Percentiles rank a stretch among this genome's conserved stretches.
phyloP scores from a whole-genome alignment of 768 basidiomycete genomes.

The Austroboletus eburneus region DNA sequence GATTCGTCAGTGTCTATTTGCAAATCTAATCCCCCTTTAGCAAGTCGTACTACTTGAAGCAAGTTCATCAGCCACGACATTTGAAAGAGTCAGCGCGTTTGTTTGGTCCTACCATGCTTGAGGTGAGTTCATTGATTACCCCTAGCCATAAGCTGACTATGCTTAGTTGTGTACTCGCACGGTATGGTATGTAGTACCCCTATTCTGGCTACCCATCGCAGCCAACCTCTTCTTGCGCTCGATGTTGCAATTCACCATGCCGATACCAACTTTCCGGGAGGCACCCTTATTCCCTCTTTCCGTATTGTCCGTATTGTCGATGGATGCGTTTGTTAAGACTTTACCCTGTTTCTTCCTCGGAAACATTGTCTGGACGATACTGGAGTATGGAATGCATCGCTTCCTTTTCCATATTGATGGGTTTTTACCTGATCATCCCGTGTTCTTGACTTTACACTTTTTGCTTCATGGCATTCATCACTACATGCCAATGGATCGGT shows the following conservation, averaged over 20 bases:
- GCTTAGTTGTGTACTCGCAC: constrained; percentile 75
- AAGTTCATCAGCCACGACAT: constrained; percentile 96
- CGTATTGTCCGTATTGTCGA: constrained; percentile 45
- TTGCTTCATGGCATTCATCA: constrained; percentile 94
- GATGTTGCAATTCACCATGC: constrained; percentile 72
- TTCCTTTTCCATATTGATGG: constrained; percentile 97
- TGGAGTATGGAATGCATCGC: constrained; percentile 91
- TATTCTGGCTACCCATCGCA: constrained; percentile 88
- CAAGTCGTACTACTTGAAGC: constrained; percentile 93
- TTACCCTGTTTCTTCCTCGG: constrained; percentile 74
- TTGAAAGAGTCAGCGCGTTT: constrained; percentile 78
- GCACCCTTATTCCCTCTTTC: constrained; percentile 54
- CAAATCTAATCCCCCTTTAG: constrained; percentile 33
- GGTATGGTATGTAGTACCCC: constrained; percentile 90
- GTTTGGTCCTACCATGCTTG: constrained; percentile 78
- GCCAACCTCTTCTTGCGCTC: constrained; percentile 77
- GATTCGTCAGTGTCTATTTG: not conserved
- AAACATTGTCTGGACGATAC: constrained; percentile 87
- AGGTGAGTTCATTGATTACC: constrained; percentile 44
- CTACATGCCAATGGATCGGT: constrained; percentile 96
- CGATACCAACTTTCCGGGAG: constrained; percentile 59
- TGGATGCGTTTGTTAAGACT: constrained; percentile 49
- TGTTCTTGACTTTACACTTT: constrained; percentile 85
- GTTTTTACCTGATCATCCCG: constrained; percentile 75
- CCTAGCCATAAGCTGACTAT: not conserved